Base-by-base conservation (phyloP, 1,284 basidiomycete species). In the Cryptococcus sp. region DNA sequence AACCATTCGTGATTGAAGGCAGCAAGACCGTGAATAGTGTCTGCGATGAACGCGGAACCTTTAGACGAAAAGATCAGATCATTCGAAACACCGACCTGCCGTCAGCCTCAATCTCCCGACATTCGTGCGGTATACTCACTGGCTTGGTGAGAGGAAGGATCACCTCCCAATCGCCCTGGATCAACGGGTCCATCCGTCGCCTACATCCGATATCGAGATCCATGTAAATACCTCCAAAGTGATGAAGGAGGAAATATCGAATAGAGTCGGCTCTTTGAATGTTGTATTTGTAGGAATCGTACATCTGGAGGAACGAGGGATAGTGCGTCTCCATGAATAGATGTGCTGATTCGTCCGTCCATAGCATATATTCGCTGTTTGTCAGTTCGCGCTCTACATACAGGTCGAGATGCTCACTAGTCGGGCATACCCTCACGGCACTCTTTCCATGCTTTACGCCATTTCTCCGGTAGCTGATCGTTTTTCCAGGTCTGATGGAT, bases 401-500 rank as follows among this genome's bases (percentile, higher is more conserved):
- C 23, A 63, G 47, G 52, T 51, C 48, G 19, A 31, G 37, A 37
- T 23, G 83, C 91, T 70, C 75, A 93, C 91, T 98, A 98, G 80
- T 97, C 93, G 5, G 90, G 82, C 86, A 91, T 91, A 80, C 91
- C 85, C 62, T 87, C 83, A 55, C 85, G 82, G 76, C 91, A 93
- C 42, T 80, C 83, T 71, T 87, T 80, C 45, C 88, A 91, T 39
- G 89, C 80, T 48, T 77, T 79, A 60, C 83, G 82, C 93, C 93
- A 98, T 57, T 83, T 82, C 37, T 81, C 77, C 4, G 96, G 96
- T 21, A 98, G 79, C 0, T 81, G 82, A 57, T 94, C 85, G 18
- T 86, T 85, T 79, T 96, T 97, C 94, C 94, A 98, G 19, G 96
- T 98, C 81, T 98, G 94, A 76, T 98, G 94, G 49, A 98, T 84